Evolutionary conservation across 2,329 filamentous ascomycete genomes (phyloP), one percentile per base, ranked within the genome.

Genomic region (Alternaria triticimaculans): DNA sequence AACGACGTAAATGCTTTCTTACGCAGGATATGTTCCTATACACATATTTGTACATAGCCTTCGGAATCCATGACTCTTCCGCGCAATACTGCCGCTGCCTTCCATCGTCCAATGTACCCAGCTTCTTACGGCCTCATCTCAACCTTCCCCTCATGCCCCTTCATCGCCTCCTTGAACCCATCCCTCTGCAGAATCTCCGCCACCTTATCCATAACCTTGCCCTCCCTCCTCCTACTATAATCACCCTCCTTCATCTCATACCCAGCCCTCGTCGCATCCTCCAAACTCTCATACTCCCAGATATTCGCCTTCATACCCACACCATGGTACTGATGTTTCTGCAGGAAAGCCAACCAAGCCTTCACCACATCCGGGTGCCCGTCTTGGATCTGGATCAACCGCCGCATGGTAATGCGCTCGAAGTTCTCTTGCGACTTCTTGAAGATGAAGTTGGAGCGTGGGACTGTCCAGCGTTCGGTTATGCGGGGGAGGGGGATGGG

Each of bases 401-500:
- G 86, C 58, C 94, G 88, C 73, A 94, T 82, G 1, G 96, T 99
- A 64, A 96, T 90, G 58, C 96, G 87, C 84, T 98, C 95, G 76
- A 97, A 99, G 81, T 99, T 99, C 83, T 99, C 96, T 82, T 99
- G 94, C 41, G 89, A 91, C 83, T 99, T 99, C 84, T 98, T 99
- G 85, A 93, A 92, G 70, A 97, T 93, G 84, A 99, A 99, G 80
- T 92, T 92, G 76, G 89, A 89, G 75, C 89, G 88, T 10, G 94
- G 93, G 2, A 98, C 94, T 1, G 96, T 98, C 96, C 96, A 99
- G 73, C 94, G 89, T 84, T 99, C 93, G 15, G 88, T 92, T 68
- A 95, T 93, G 62, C 91, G 89, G 2, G 96, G 96, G 18, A 99
- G 84, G 11, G 95, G 93, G 6, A 96, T 85, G 6, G 96, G 94